Percentiles rank a stretch among this genome's conserved stretches.
Conservation (phyloP, 179 eudicot species). For the Beta corolliflora region DNA sequence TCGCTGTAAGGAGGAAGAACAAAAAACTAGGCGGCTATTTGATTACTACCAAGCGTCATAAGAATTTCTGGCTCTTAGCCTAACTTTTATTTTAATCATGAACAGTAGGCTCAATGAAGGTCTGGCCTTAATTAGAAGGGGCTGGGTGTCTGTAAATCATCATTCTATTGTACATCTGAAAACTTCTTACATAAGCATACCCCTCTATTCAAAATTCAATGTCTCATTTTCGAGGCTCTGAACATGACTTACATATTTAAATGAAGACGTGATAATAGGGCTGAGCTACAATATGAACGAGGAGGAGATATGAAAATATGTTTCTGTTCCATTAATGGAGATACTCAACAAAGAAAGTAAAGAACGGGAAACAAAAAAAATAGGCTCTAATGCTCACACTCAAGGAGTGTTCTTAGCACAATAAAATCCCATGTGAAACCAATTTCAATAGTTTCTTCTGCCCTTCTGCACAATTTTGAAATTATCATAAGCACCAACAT, state of each 20-base stretch:
- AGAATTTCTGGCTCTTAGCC: slow-evolving; percentile 87
- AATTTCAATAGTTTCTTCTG: not conserved
- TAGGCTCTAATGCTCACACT: too few species aligned
- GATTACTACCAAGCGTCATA: slow-evolving; percentile 85
- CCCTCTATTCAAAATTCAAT: not conserved
- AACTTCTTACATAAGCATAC: not conserved
- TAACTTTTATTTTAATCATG: slow-evolving; percentile 24
- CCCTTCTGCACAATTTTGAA: not conserved
- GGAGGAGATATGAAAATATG: too few species aligned
- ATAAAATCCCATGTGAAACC: not conserved
- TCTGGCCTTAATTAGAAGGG: not conserved
- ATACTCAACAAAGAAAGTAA: too few species aligned
- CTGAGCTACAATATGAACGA: not conserved
- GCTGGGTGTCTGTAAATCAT: slow-evolving; percentile 12
- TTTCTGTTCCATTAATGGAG: too few species aligned
- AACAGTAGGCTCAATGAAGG: not conserved
- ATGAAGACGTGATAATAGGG: not conserved
- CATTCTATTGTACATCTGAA: slow-evolving; percentile 22
- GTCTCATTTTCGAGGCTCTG: not conserved
- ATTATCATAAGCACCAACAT: not conserved
- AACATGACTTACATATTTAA: not conserved
- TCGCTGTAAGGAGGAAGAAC: slow-evolving; percentile 80
- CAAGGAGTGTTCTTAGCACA: too few species aligned
- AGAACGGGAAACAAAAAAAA: too few species aligned
- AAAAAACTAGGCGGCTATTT: slow-evolving; percentile 70